Percentiles rank a stretch among this genome's conserved stretches.
Conservation (phyloP, 768 basidiomycete genomes). For the Gloeopeniophorella convolvens region DNA sequence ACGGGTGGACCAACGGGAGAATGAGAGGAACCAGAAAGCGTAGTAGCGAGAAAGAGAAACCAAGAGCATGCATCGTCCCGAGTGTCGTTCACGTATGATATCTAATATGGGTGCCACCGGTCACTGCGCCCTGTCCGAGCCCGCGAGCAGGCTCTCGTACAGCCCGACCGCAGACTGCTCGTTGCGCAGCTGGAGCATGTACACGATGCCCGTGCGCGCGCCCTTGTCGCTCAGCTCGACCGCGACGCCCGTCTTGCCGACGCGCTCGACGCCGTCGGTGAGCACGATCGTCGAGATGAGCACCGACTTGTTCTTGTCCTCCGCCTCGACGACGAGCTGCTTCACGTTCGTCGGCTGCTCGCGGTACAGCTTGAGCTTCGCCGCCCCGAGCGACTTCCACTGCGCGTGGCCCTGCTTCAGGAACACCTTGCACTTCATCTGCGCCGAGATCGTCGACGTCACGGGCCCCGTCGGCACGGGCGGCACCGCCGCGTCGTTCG, state of each 20-base stretch:
- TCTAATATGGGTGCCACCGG: too few relatives aligned
- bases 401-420: slow-evolving; percentile 93
- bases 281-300: slow-evolving; percentile 94
- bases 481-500: slow-evolving; percentile 42
- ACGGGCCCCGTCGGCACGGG: slow-evolving; percentile 55
- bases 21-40: too few relatives aligned
- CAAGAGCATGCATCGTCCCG: slow-evolving; percentile 3
- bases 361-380: slow-evolving; percentile 79
- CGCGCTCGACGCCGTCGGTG: slow-evolving; percentile 93
- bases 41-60: neutral
- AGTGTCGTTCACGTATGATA: slow-evolving; percentile 2
- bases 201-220: slow-evolving; percentile 86
- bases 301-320: slow-evolving; percentile 65
- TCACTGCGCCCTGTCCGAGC: slow-evolving; percentile 61
- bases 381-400: slow-evolving; percentile 93
- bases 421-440: slow-evolving; percentile 99
- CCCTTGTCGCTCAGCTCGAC: slow-evolving; percentile 92
- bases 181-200: slow-evolving; percentile 95
- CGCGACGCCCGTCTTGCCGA: slow-evolving; percentile 98
- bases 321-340: slow-evolving; percentile 91
- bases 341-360: slow-evolving; percentile 86
- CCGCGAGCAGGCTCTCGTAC: slow-evolving; percentile 80
- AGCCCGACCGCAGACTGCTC: slow-evolving; percentile 80
- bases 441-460: slow-evolving; percentile 70
- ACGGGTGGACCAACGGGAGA: slow-evolving; percentile 3